A percentile compares a stretch with the other conserved stretches of the same genome.
These are phyloP conservation scores for Penicillium cinerascens DNA, from an alignment of 495 filamentous ascomycete genomes.

Conservation along the genomic window DNA sequence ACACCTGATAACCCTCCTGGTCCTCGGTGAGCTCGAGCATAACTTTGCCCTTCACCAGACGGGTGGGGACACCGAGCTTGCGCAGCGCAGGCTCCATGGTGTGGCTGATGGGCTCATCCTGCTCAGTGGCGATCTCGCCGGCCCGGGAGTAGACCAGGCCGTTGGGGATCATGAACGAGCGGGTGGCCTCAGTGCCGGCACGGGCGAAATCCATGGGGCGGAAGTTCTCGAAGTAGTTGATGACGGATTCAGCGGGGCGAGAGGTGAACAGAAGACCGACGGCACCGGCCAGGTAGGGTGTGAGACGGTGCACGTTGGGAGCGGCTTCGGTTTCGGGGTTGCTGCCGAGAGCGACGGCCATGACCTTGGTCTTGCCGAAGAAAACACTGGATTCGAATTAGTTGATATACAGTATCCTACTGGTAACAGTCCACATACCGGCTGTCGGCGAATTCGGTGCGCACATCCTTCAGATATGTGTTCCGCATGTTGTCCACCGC, in stretches of 20 bases:
- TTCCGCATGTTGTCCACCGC: conserved; percentile 98
- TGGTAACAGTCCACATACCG: conserved; percentile 51
- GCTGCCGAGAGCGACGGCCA: conserved; percentile 83
- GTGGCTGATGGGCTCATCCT: conserved; percentile 84
- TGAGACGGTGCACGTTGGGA: conserved; percentile 64
- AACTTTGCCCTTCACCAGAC: conserved; percentile 83
- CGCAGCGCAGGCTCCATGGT: conserved; percentile 83
- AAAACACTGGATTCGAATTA: conserved; percentile 59
- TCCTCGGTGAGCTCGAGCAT: conserved; percentile 72
- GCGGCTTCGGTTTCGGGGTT: conserved; percentile 72
- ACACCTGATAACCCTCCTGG: conserved; percentile 65
- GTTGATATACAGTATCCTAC: neutral
- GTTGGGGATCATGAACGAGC: conserved; percentile 71
- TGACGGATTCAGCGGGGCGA: conserved; percentile 58
- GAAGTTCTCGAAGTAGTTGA: conserved; percentile 64
- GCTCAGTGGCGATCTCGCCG: conserved; percentile 69
- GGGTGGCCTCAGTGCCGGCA: conserved; percentile 70
- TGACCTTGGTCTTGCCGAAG: conserved; percentile 98
- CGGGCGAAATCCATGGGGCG: conserved; percentile 79
- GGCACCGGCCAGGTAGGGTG: conserved; percentile 68
- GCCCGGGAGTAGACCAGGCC: conserved; percentile 72
- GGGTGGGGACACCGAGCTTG: conserved; percentile 82
- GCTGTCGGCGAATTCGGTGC: conserved; percentile 77
- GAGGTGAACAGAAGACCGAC: conserved; percentile 90
- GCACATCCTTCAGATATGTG: conserved; percentile 89